Evolutionary conservation across 2,329 filamentous ascomycete species (phyloP), one percentile per base, ranked within the genome.

Genomic region (Pleomassaria siparia): DNA sequence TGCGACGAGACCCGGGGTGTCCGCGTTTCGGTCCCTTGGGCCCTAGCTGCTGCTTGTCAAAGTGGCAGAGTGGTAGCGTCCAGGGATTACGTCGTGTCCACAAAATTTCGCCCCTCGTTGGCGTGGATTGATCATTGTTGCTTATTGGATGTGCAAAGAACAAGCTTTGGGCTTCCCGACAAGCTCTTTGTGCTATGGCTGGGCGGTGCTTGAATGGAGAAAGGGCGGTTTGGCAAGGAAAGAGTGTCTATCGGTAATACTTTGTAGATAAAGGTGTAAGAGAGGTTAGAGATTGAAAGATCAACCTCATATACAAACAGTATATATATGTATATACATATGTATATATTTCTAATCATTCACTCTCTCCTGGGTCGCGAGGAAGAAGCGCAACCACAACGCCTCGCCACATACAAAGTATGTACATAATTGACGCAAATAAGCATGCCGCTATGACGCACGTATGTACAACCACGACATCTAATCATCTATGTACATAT

Each of bases 381-480:
- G 20, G 18, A 22, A 11, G 18, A 37, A 42, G 39, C 24, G 44
- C 49, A 9, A 5, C 29, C 6, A 7, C 40, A 32, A 28, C 26
- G 24, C 11, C 24, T 29, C 22, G 24, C 45, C 43, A 43, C 46
- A n/a, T n/a, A n/a, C n/a, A n/a, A n/a, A n/a, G n/a, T n/a, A n/a
- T n/a, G n/a, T n/a, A n/a, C n/a, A n/a, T n/a, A 42, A 49, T 53
- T 53, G 46, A 46, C 50, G 46, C 43, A 43, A 43, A 40, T 33
- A 49, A 49, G 43, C 46, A 44, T 11, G 18, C 5, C 16, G 12
- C 32, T 16, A 39, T 45, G 36, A 40, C 20, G 20, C n/a, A 18
- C 29, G 15, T 28, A 28, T n/a, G 29, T n/a, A 30, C 5, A n/a
- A n/a, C 29, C 29, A 26, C 25, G 25, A 26, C 25, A 12, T 26